These are phyloP conservation scores for Cephalotrichum gorgonifer DNA, from an alignment of 2,329 filamentous ascomycete genomes.

Conservation along the genomic window DNA sequence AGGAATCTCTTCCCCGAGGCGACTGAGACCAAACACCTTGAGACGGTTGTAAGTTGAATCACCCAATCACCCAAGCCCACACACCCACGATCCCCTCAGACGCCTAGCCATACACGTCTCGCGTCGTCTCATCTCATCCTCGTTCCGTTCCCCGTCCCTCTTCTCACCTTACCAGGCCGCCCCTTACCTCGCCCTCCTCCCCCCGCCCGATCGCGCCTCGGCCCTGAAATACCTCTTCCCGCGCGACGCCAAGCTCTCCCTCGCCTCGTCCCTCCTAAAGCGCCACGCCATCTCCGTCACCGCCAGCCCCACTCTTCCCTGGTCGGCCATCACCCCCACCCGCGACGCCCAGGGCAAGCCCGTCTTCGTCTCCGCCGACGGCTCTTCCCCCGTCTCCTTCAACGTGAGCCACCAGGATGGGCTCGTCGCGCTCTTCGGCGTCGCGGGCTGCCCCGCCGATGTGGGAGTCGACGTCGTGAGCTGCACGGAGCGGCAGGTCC, in stretches of 20 bases:
- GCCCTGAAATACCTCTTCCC: constrained; percentile 55
- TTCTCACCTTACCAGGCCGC: constrained; percentile 30
- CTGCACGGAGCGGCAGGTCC: constrained; percentile 56
- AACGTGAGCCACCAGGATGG: constrained; percentile 74
- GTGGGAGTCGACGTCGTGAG: constrained; percentile 71
- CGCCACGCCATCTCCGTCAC: constrained; percentile 54
- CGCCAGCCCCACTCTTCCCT: constrained; percentile 38
- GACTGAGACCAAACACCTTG: constrained; percentile 35
- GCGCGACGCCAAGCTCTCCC: constrained; percentile 63
- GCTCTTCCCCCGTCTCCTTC: constrained; percentile 45
- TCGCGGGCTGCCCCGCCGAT: constrained; percentile 27
- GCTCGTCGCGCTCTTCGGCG: constrained; percentile 57
- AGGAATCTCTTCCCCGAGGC: constrained; percentile 45
- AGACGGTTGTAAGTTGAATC: constrained; percentile 28
- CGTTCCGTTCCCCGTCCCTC: not conserved
- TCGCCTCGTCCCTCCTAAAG: constrained; percentile 66
- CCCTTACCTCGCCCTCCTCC: constrained; percentile 41
- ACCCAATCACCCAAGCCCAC: not conserved
- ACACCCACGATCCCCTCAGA: not conserved
- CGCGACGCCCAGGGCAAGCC: constrained; percentile 47
- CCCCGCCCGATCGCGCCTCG: constrained; percentile 41
- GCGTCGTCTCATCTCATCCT: not conserved
- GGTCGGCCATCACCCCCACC: constrained; percentile 46
- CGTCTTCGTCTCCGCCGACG: constrained; percentile 34
- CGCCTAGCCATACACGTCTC: not conserved